phyloP scores from a whole-genome alignment of 768 basidiomycete genomes.

The Boletellus emodensis region DNA sequence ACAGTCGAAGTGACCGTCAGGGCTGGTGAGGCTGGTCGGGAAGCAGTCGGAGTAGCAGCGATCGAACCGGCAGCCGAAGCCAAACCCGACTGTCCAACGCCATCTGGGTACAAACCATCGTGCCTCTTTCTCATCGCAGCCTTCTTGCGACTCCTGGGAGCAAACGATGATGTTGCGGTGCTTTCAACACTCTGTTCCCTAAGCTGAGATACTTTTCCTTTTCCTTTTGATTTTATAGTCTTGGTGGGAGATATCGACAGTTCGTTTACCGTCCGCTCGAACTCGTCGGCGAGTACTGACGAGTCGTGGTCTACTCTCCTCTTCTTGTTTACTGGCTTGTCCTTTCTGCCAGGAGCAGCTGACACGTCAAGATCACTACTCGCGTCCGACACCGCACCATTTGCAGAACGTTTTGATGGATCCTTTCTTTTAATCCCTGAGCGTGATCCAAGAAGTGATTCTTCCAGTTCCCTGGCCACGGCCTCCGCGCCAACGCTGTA shows the following conservation, averaged over 20 bases:
- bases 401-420: slow-evolving; percentile 46
- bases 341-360: slow-evolving; percentile 30
- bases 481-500: slow-evolving; percentile 44
- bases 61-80: slow-evolving; percentile 46
- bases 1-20: slow-evolving; percentile 50
- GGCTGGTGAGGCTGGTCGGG: slow-evolving; percentile 67
- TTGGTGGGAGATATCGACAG: slow-evolving; percentile 35
- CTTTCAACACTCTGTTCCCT: slow-evolving; percentile 62
- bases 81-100: slow-evolving; percentile 46
- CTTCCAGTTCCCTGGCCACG: slow-evolving; percentile 54
- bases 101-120: slow-evolving; percentile 48
- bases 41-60: slow-evolving; percentile 61
- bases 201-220: slow-evolving; percentile 45
- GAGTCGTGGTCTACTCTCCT: slow-evolving; percentile 52
- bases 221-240: slow-evolving; percentile 43
- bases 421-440: slow-evolving; percentile 41
- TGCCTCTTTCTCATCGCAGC: slow-evolving; percentile 53
- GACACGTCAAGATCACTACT: slow-evolving; percentile 55
- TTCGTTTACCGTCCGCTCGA: slow-evolving; percentile 41
- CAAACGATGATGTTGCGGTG: slow-evolving; percentile 34
- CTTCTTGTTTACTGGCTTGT: slow-evolving; percentile 53
- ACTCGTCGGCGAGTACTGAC: slow-evolving; percentile 42
- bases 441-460: slow-evolving; percentile 44
- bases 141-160: slow-evolving; percentile 56
- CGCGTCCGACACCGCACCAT: slow-evolving; percentile 49